A percentile compares a stretch with the other conserved stretches of the same genome.
These are phyloP conservation scores for Telopea speciosissima DNA, from an alignment of 177 flowering plant species.

Conservation along the genomic window DNA sequence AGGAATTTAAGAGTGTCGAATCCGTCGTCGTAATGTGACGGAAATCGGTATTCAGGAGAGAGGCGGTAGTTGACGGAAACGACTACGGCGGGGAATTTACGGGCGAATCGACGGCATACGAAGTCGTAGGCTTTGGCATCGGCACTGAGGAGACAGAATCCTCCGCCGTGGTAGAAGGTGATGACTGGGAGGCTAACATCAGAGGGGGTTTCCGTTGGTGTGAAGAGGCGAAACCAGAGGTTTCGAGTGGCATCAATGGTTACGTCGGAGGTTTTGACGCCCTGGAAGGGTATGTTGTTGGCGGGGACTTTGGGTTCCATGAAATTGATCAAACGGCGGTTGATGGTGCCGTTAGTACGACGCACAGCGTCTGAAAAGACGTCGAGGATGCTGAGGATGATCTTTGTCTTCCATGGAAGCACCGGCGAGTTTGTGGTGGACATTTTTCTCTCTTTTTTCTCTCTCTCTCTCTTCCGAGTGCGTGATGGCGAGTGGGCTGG, in stretches of 20 bases:
- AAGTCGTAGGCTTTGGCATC: no score
- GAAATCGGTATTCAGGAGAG: no score
- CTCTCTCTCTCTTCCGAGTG: no score
- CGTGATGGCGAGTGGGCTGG: no score
- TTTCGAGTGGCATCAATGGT: slow-evolving; percentile 25
- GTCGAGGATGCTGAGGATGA: slow-evolving; percentile 6
- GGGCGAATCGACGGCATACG: no score
- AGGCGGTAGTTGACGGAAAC: no score
- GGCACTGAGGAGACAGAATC: no score
- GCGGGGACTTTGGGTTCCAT: slow-evolving; percentile 20
- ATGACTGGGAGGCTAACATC: slow-evolving; percentile 20
- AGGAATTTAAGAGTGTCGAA: no score
- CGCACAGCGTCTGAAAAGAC: slow-evolving; percentile 7
- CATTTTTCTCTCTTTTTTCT: no score
- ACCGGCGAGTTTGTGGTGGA: neutral
- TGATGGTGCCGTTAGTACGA: slow-evolving; percentile 24
- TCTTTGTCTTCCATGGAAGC: slow-evolving; percentile 27
- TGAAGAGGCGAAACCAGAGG: slow-evolving; percentile 39
- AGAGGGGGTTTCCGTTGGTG: slow-evolving; percentile 14
- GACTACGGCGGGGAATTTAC: no score
- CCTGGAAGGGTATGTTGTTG: slow-evolving; percentile 16
- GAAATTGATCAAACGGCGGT: slow-evolving; percentile 28
- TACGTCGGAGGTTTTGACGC: slow-evolving; percentile 27
- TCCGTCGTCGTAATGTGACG: no score
- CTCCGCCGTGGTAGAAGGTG: slow-evolving; percentile 25